Evolutionary conservation across 805 yeast species (phyloP), one percentile per base, ranked within the genome.

Genomic region (Candida stauntonica): DNA sequence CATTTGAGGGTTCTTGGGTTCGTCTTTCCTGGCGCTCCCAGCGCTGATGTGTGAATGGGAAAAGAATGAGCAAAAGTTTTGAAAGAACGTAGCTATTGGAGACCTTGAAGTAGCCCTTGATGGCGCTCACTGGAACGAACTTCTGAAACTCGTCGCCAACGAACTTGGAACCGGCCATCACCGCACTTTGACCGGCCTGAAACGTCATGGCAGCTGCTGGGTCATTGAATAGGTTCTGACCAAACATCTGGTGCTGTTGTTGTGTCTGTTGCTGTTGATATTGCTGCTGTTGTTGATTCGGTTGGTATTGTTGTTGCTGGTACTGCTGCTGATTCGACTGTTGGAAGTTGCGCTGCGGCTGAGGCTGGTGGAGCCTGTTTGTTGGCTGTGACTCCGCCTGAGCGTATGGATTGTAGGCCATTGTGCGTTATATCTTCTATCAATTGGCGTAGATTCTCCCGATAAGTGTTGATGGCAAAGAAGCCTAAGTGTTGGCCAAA

Each of bases 81-180:
- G 70, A 69, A 44, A 83, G 57, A 12, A 93, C 99, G 55, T 91
- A 94, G 5, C 79, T 67, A 60, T 91, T 94, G 33, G 95, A 82
- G 15, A 93, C 96, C 62, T 86, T 86, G 70, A 93, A 94, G 62
- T 89, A 89, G 64, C 81, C 85, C 48, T 87, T 81, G 50, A 93
- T 63, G 39, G 84, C 80, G 14, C 72, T 61, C 18, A 72, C 62
- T 14, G 69, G 61, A 20, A 74, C 68, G 45, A 70, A 71, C 46
- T 67, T 68, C 39, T 73, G 72, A 38, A 78, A 56, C 45, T 69
- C 66, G 44, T 80, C 81, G 49, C 85, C 85, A 58, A 87, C 61
- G 61, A 84, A 85, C 45, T 81, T 81, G 50, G 85, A 86, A 17
- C 93, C 86, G 21, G 86, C 84, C 47, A 77, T 75, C 42, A 93